Base-by-base conservation (phyloP, 2,329 filamentous ascomycete genomes). In the Geosmithia morbida region DNA sequence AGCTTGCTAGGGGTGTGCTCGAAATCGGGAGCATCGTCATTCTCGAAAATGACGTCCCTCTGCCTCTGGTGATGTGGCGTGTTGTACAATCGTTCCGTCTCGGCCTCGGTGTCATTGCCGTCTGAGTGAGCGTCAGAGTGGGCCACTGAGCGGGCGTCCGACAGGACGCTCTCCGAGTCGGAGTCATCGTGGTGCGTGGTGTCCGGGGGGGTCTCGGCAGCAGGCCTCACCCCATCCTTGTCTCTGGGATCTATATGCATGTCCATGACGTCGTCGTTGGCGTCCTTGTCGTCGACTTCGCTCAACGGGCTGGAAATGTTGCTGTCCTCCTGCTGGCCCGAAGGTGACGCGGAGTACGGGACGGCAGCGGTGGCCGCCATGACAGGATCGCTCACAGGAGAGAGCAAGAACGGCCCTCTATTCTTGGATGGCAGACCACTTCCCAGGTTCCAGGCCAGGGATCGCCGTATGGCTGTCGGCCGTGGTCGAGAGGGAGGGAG, bases 71-170 rank as follows among this genome's bases (percentile, higher is more conserved):
- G 85, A 52, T 79, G 78, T 17, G 89, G 88, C n/a, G 87, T 94
- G 58, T 85, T 81, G 59, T 92, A 92, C 50, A 98, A 74, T 50
- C 92, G 82, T 66, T 96, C 89, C 2, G 90, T 97, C 66, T 96
- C 90, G 33, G 90, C 90, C 65, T 97, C 90, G 3, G 89, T 83
- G 61, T 78, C 77, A 58, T 79, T 77, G 54, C 67, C 70, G 22
- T 66, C 64, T 2, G 62, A 65, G 33, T 37, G 33, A 48, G 67
- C 70, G 30, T 66, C 63, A 2, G 62, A 66, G 50, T 61, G 56
- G 14, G 59, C 56, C 43, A 66, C 64, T 14, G 62, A 65, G 29
- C 69, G 67, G 48, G 70, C 64, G 50, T 80, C 75, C 16, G 79
- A 78, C 49, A 77, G 70, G 51, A 75, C 68, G 55, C 69, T 77